These are phyloP conservation scores for Cladophialophora chaetospira DNA, from an alignment of 2,329 filamentous ascomycete genomes.

Conservation along the genomic window DNA sequence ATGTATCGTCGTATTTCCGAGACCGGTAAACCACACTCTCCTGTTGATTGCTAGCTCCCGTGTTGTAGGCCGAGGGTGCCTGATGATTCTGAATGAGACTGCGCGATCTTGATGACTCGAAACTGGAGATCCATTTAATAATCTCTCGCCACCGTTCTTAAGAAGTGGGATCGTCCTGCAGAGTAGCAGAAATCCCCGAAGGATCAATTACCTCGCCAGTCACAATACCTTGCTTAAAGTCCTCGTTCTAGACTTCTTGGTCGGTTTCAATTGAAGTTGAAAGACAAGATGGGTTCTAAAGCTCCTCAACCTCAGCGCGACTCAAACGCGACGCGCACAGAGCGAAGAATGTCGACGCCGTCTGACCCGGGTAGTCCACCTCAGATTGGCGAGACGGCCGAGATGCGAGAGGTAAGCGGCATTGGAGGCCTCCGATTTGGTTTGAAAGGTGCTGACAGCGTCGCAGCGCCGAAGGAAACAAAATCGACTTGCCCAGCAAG, in stretches of 20 bases:
- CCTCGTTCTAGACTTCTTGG: neutral
- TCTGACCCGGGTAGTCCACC: neutral
- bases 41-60: neutral
- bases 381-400: conserved; percentile 3
- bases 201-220: neutral
- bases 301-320: neutral
- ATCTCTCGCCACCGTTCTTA: neutral
- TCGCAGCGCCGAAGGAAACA: conserved; percentile 8
- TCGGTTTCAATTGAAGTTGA: neutral
- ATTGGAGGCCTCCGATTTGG: too few species aligned
- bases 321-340: neutral
- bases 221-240: neutral
- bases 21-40: neutral
- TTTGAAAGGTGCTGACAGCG: neutral
- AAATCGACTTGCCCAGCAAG: conserved; percentile 11
- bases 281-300: neutral
- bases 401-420: conserved; percentile 6
- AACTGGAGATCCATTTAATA: neutral
- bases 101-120: too few species aligned
- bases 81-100: too few species aligned
- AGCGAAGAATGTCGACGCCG: neutral
- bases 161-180: neutral
- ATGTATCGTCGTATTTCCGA: neutral
- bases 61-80: too few species aligned
- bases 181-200: neutral